These are phyloP conservation scores for Juncus inflexus DNA, from an alignment of 176 grass and related monocot species.

Conservation along the genomic window DNA sequence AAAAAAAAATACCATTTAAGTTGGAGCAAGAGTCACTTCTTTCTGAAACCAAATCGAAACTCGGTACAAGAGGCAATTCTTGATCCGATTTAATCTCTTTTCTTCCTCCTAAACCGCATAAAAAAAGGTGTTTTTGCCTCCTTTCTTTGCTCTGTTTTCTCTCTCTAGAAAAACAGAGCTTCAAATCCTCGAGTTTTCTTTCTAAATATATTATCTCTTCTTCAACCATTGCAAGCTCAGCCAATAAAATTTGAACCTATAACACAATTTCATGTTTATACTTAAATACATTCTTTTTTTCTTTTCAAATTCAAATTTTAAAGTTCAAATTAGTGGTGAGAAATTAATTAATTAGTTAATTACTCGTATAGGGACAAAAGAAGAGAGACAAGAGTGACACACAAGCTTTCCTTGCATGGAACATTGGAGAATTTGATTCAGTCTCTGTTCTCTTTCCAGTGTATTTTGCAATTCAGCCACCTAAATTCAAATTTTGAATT, in stretches of 20 bases:
- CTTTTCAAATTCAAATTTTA: constrained; percentile 7
- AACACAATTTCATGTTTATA: background rate
- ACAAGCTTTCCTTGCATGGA: constrained; percentile 54
- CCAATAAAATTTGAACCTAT: constrained; percentile 58
- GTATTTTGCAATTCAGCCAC: constrained; percentile 58
- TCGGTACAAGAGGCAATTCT: constrained; percentile 31
- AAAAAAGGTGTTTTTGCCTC: constrained; percentile 29
- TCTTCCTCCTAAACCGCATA: constrained; percentile 33
- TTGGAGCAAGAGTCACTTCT: constrained; percentile 32
- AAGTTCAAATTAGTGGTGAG: background rate
- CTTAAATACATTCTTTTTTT: background rate
- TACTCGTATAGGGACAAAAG: constrained; percentile 56
- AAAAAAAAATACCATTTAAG: background rate
- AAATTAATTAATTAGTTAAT: constrained; percentile 8
- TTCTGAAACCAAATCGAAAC: constrained; percentile 29
- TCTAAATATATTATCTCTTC: constrained; percentile 85
- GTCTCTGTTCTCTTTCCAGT: constrained; percentile 63
- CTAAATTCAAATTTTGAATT: constrained; percentile 24
- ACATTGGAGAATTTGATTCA: constrained; percentile 60
- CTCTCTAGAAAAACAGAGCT: constrained; percentile 42
- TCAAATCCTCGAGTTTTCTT: constrained; percentile 71
- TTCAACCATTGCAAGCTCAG: constrained; percentile 72
- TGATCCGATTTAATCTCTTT: constrained; percentile 38
- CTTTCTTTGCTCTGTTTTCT: constrained; percentile 53
- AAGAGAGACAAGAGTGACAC: constrained; percentile 66